A percentile compares a stretch with the other conserved stretches of the same genome.
phyloP scores from a whole-genome alignment of 495 filamentous ascomycete genomes.

The Antarctomyces pellizariae region DNA sequence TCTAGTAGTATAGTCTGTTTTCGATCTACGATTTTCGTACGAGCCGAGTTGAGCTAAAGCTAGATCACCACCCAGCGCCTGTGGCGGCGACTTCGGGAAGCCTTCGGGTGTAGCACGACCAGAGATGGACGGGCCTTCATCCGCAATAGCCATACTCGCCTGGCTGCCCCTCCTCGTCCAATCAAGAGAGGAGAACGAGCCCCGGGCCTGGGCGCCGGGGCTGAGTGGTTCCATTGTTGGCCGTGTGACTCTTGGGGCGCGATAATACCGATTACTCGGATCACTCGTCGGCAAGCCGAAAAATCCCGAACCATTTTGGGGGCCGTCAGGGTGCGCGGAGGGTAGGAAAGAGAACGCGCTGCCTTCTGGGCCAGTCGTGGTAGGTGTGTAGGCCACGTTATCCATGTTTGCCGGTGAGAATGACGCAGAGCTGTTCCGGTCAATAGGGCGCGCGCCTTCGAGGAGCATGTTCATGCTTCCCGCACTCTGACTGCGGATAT shows the following conservation, averaged over 20 bases:
- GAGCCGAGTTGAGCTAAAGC: no score
- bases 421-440: conserved; percentile 18
- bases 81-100: conserved; percentile 18
- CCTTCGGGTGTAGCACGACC: conserved; percentile 27
- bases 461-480: conserved; percentile 54
- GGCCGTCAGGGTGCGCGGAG: conserved; percentile 17
- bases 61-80: conserved; percentile 6
- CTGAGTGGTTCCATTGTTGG: conserved; percentile 9
- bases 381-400: conserved; percentile 35
- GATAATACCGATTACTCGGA: conserved; percentile 13
- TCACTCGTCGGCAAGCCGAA: conserved; percentile 13
- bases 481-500: conserved; percentile 71
- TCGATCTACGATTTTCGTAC: conserved; percentile 18
- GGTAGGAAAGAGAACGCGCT: conserved; percentile 47
- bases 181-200: conserved; percentile 28
- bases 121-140: conserved; percentile 26
- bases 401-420: conserved; percentile 10
- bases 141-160: conserved; percentile 15
- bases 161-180: conserved; percentile 21
- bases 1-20: conserved; percentile 70
- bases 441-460: no score
- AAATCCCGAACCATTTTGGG: conserved; percentile 10
- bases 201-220: conserved; percentile 19
- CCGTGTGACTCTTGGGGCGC: conserved; percentile 10
- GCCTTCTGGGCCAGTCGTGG: conserved; percentile 41